These are phyloP conservation scores for Closterium sp. DNA, from an alignment of 139 green algal genomes.

Conservation along the genomic window DNA sequence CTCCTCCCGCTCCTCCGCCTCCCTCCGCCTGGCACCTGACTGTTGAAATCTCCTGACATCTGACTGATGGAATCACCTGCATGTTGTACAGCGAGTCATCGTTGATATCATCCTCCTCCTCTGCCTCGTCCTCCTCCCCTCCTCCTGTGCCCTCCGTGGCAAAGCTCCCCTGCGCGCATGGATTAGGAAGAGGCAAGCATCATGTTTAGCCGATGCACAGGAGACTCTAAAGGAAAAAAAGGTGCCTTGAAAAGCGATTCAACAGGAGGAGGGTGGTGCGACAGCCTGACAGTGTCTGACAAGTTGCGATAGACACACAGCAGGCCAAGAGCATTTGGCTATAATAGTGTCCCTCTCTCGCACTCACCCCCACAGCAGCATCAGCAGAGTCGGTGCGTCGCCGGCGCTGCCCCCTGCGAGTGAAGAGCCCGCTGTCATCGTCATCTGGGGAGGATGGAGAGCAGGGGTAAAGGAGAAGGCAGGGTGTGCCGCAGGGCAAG, in stretches of 20 bases:
- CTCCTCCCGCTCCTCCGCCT: slow-evolving; percentile 53
- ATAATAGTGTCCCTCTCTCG: no score
- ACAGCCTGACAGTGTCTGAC: no score
- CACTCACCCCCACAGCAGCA: background rate
- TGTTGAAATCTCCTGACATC: no score
- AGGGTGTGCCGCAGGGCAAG: no score
- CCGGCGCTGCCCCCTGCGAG: background rate
- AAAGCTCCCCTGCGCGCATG: background rate
- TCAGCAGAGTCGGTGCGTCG: slow-evolving; percentile 3
- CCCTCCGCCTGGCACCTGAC: slow-evolving; percentile 45
- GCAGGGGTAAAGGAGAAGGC: background rate
- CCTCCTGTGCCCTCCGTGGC: slow-evolving; percentile 21
- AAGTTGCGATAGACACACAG: no score
- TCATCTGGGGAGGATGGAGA: background rate
- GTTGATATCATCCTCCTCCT: slow-evolving; percentile 51
- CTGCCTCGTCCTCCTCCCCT: slow-evolving; percentile 51
- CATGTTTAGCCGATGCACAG: background rate
- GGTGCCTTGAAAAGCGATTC: no score
- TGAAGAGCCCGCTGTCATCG: background rate
- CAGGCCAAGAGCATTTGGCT: no score
- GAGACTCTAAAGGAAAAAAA: no score
- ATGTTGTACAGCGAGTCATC: slow-evolving; percentile 20
- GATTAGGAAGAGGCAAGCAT: background rate
- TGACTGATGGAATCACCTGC: no score
- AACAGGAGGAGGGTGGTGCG: no score